Evolutionary conservation across 331 rosid species (phyloP).

Genomic region (Acacia pycnantha): DNA sequence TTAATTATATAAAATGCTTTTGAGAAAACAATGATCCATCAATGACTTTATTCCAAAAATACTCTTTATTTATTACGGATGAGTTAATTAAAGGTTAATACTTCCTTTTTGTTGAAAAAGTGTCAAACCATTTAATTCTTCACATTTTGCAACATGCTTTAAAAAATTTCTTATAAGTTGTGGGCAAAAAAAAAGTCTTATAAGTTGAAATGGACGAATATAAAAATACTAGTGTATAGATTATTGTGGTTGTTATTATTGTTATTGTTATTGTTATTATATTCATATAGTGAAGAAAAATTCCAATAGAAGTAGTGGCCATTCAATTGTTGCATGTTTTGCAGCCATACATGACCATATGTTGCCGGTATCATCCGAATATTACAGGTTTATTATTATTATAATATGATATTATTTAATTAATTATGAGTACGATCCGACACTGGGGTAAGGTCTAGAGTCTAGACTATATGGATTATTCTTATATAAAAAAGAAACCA

Average conservation of each 20-base stretch:
- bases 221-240: too few relatives aligned
- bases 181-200: neutral
- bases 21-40: neutral
- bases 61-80: neutral
- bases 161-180: neutral
- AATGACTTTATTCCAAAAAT: neutral
- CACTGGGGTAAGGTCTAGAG: conserved; percentile 41
- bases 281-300: neutral
- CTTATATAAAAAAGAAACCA: conserved; percentile 32
- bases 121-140: neutral
- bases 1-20: too few relatives aligned
- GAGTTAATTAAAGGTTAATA: neutral
- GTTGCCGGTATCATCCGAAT: neutral
- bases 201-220: neutral
- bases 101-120: neutral
- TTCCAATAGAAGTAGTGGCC: neutral
- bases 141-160: neutral
- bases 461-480: conserved; percentile 39
- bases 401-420: conserved; percentile 36
- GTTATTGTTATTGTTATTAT: neutral
- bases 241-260: too few relatives aligned
- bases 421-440: conserved; percentile 45
- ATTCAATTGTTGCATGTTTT: conserved; percentile 7
- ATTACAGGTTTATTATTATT: neutral
- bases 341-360: conserved; percentile 31